Conservation (phyloP, 345 rosid species). For the Pugionium cornutum region DNA sequence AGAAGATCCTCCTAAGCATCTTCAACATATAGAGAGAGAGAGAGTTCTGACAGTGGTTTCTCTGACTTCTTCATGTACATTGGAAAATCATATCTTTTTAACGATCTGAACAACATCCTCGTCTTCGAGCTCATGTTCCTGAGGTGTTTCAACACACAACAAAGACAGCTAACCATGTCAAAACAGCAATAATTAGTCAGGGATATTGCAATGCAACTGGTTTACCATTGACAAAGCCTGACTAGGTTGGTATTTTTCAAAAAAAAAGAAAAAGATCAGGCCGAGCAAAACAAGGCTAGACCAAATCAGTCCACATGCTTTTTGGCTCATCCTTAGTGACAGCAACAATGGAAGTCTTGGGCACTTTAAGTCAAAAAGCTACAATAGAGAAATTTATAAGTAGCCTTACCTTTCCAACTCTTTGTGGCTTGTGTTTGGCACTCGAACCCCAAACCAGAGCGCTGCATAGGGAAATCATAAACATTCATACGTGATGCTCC, state of each 20-base stretch:
- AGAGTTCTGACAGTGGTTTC: slow-evolving; percentile 9
- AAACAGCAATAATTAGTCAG: no score
- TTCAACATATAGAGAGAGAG: neutral
- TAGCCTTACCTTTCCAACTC: slow-evolving; percentile 89
- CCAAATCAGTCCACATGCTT: no score
- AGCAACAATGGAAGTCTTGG: no score
- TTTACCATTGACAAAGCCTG: no score
- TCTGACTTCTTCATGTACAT: slow-evolving; percentile 10
- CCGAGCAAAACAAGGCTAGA: no score
- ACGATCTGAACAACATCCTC: slow-evolving; percentile 98
- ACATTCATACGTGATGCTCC: neutral
- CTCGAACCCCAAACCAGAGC: slow-evolving; percentile 99
- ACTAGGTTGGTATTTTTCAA: no score
- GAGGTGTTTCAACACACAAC: slow-evolving; percentile 27
- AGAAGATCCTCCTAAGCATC: slow-evolving; percentile 12
- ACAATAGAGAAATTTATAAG: neutral
- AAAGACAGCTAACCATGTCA: no score
- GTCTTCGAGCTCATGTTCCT: slow-evolving; percentile 99
- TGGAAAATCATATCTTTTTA: slow-evolving; percentile 65
- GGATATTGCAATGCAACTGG: no score
- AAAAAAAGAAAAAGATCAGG: no score
- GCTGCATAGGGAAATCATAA: slow-evolving; percentile 45
- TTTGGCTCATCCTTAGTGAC: no score
- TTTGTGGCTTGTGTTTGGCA: slow-evolving; percentile 95
- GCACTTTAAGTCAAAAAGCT: no score